Base-by-base conservation (phyloP, 1,284 basidiomycete species). In the Singerocomus inundabilis region DNA sequence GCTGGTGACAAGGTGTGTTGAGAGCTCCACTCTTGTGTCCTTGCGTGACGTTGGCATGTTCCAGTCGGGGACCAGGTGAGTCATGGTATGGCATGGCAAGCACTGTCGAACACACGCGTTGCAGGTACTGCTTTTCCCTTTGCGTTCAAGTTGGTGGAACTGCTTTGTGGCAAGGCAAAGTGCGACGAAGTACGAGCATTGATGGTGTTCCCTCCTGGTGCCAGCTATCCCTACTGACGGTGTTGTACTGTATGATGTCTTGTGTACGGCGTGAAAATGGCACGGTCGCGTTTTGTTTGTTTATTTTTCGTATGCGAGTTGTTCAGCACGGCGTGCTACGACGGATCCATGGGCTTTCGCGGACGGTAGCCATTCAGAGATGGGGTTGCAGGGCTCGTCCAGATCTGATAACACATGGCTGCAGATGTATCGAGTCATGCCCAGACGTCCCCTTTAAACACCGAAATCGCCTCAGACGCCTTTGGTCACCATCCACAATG, bases 81-180 rank as follows among this genome's bases (percentile, higher is more conserved):
- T 64, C 15, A 5, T 34, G 2, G 21, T 21, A 21, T 21, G 21
- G 21, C 21, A 15, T 34, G 15, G 8, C 8, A 9, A 15, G 28
- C 36, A 0, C 29, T 35, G 29, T 44, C 32, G 21, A 42, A 41
- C 16, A 10, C 39, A 16, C 24, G 29, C 33, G 34, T 34, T 28
- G 26, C 51, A 84, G 88, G 88, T 11, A 92, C 91, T 0, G 73
- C 82, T 0, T 89, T 93, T 57, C 80, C 81, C 2, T 93, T 91
- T 59, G 84, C 86, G 0, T 72, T 93, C 38, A 80, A 80, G 32
- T 66, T 93, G 39, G 82, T 91, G 25, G 87, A 89, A 59, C 61
- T 80, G 24, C 73, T 90, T 1, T 80, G 78, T 44, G 91, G 91
- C 5, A 61, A 72, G 32, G 77, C 78, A 32, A 90, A 84, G 68